phyloP scores from a whole-genome alignment of 2,329 filamentous ascomycete genomes.

The Pseudocercospora cruenta region DNA sequence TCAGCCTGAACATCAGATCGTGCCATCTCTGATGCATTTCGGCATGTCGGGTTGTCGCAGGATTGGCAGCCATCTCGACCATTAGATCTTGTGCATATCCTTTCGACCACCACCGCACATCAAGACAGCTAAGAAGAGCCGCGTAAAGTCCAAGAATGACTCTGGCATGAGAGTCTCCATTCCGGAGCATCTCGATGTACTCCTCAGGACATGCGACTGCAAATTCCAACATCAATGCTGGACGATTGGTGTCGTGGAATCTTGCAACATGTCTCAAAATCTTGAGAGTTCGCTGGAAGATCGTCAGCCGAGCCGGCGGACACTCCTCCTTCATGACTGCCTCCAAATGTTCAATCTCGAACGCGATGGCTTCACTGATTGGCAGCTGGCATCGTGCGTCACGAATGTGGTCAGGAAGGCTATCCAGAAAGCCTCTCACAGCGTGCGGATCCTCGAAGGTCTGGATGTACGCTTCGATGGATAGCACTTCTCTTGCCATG shows the following conservation, averaged over 20 bases:
- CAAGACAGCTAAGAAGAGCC: constrained; percentile 5
- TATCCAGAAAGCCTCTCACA: neutral
- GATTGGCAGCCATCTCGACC: constrained; percentile 3
- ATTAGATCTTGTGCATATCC: constrained; percentile 15
- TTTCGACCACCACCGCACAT: constrained; percentile 16
- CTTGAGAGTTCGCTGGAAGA: neutral
- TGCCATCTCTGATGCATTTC: neutral
- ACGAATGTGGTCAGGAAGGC: neutral
- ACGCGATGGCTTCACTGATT: neutral
- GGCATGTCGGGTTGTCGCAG: neutral
- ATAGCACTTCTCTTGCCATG: neutral
- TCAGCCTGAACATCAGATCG: neutral
- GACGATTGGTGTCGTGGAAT: neutral
- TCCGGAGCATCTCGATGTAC: constrained; percentile 3
- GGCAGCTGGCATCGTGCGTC: neutral
- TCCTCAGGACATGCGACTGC: neutral
- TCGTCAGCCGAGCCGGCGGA: neutral
- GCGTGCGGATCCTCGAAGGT: neutral
- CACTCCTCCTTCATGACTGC: neutral
- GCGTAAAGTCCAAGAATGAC: constrained; percentile 10
- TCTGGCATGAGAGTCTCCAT: neutral
- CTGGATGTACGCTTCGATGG: neutral
- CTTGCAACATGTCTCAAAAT: constrained; percentile 3
- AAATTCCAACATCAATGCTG: constrained; percentile 6
- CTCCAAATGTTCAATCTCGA: neutral